Evolutionary conservation across 139 green algal species (phyloP).

Genomic region (Haematococcus sp.): DNA sequence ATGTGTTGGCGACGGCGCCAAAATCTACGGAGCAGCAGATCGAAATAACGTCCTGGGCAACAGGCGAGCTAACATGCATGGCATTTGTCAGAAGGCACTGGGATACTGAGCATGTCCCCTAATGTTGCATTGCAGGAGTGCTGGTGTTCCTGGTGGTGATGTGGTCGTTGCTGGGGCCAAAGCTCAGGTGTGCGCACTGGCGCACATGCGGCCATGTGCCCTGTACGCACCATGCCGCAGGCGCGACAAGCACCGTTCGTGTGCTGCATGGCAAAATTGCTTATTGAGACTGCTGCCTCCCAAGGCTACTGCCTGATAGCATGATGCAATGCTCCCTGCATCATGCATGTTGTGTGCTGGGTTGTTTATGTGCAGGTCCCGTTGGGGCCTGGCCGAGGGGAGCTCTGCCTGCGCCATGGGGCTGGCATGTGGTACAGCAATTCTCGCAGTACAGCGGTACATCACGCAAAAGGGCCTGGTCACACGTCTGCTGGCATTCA

Average conservation of each 20-base stretch:
- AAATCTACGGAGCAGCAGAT: background rate
- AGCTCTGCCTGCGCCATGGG: slow-evolving; percentile 38
- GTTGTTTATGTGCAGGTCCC: background rate
- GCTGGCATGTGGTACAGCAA: slow-evolving; percentile 25
- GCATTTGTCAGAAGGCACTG: too few species aligned
- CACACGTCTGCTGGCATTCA: slow-evolving; percentile 37
- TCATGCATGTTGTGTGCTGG: too few species aligned
- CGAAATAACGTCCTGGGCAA: slow-evolving; percentile 1
- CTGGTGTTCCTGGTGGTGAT: slow-evolving; percentile 62
- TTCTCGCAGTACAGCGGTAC: slow-evolving; percentile 32
- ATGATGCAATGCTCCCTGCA: too few species aligned
- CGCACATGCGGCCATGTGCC: background rate
- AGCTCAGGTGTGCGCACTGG: slow-evolving; percentile 22
- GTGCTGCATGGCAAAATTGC: too few species aligned
- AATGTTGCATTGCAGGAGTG: slow-evolving; percentile 28
- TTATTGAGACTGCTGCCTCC: too few species aligned
- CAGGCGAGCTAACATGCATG: background rate
- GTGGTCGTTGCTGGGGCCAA: slow-evolving; percentile 55
- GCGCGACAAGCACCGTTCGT: background rate
- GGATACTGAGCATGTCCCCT: too few species aligned
- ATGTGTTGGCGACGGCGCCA: background rate
- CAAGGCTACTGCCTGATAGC: too few species aligned
- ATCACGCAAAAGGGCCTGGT: slow-evolving; percentile 13
- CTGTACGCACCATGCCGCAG: background rate
- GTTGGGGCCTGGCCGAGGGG: slow-evolving; percentile 33